These are phyloP conservation scores for Alloteropsis semialata DNA, from an alignment of 176 grass and related monocot genomes.

Conservation along the genomic window DNA sequence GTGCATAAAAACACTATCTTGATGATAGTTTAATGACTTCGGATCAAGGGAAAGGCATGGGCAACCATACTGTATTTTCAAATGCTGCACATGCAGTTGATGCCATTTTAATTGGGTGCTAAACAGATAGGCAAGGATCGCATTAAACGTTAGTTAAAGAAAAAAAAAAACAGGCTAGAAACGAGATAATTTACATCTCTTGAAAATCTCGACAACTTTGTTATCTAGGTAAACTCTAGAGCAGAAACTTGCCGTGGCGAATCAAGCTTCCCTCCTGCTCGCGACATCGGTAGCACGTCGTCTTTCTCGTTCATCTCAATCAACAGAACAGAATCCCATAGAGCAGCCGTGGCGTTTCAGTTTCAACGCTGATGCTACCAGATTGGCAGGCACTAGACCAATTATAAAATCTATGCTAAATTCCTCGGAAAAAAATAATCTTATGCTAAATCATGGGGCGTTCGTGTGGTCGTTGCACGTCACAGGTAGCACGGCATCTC, in stretches of 20 bases:
- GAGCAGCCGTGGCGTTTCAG: background rate
- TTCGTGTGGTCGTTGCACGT: conserved; percentile 2
- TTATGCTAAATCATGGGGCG: background rate
- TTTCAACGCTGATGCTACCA: too few relatives aligned
- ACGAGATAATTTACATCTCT: too few relatives aligned
- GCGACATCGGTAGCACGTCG: background rate
- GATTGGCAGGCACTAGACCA: background rate
- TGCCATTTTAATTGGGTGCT: background rate
- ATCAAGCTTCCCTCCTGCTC: background rate
- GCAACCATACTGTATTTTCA: background rate
- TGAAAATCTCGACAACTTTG: background rate
- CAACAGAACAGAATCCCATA: background rate
- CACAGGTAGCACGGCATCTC: background rate
- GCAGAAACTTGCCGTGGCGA: conserved; percentile 19
- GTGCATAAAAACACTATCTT: background rate
- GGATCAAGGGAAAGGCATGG: background rate
- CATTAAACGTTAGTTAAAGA: too few relatives aligned
- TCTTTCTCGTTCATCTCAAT: background rate
- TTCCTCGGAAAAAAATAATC: too few relatives aligned
- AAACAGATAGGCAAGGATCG: background rate
- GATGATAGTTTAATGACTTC: background rate
- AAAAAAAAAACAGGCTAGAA: background rate
- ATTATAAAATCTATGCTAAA: conserved; percentile 10
- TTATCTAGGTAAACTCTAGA: background rate
- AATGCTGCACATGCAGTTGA: background rate